Evolutionary conservation across 176 grass and related monocot genomes (phyloP).

Genomic region (Hsuehochloa calcarea): DNA sequence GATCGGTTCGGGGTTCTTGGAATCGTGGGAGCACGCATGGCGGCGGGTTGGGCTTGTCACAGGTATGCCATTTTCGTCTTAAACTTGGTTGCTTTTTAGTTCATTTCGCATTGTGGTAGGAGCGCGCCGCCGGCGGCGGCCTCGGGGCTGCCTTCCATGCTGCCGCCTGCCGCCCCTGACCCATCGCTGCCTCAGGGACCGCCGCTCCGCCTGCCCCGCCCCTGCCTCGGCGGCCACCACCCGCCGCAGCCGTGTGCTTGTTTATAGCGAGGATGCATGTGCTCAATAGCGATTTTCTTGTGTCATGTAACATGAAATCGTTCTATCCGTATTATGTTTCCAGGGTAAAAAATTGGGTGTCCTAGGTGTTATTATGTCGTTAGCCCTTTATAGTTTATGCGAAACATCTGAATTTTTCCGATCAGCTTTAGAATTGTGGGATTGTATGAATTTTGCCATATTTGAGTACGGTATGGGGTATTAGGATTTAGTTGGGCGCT

Average conservation of each 20-base stretch:
- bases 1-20: constrained; percentile 18
- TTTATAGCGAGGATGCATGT: not conserved
- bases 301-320: not conserved
- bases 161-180: not conserved
- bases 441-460: not conserved
- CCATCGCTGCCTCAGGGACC: too few species aligned
- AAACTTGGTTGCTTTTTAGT: not conserved
- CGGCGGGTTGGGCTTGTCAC: constrained; percentile 17
- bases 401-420: not conserved
- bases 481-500: not conserved
- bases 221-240: not conserved
- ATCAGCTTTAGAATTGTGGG: not conserved
- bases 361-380: not conserved
- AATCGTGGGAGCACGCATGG: constrained; percentile 4
- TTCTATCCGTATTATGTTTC: not conserved
- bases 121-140: not conserved
- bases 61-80: constrained; percentile 41
- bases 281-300: not conserved
- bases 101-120: constrained; percentile 23
- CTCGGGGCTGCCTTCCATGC: not conserved
- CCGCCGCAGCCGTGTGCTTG: not conserved
- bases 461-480: not conserved
- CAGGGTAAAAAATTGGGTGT: not conserved
- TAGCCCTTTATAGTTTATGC: not conserved
- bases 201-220: not conserved